Percentiles rank a stretch among this genome's conserved stretches.
Evolutionary conservation across 169 alveolate species (phyloP).

Genomic region (Plasmodium gallinaceum): DNA sequence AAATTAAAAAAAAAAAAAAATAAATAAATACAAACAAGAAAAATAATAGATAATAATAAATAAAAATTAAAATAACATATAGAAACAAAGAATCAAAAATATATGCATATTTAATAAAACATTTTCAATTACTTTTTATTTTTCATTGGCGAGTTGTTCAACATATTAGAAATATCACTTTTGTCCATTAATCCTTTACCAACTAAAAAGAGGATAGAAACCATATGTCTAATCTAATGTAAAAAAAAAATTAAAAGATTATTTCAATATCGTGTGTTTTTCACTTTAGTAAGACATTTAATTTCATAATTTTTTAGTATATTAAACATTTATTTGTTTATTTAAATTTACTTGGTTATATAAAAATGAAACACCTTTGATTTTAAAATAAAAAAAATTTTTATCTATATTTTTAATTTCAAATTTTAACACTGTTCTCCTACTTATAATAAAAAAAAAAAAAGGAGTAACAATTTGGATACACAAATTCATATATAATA

Average conservation of each 20-base stretch:
- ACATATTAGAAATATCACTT: conserved; percentile 14
- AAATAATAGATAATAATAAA: background rate
- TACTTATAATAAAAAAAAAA: background rate
- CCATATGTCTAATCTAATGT: conserved; percentile 67
- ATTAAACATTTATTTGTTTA: background rate
- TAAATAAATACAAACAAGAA: background rate
- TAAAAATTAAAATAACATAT: background rate
- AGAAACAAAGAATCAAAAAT: too few relatives aligned
- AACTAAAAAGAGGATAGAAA: conserved; percentile 52
- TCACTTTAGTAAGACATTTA: background rate
- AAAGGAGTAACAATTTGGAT: background rate
- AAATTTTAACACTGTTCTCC: conserved; percentile 42
- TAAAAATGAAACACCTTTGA: conserved; percentile 60
- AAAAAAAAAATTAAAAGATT: background rate
- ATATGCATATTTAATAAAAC: too few relatives aligned
- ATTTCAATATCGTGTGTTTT: too few relatives aligned
- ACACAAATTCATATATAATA: background rate
- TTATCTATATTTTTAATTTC: conserved; percentile 41
- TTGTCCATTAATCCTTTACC: conserved; percentile 29
- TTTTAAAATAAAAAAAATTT: conserved; percentile 60
- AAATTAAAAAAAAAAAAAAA: background rate
- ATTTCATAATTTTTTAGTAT: background rate
- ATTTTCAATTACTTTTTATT: conserved; percentile 33
- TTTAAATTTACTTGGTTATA: conserved; percentile 47
- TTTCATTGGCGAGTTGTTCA: conserved; percentile 11